These are phyloP conservation scores for Hypsizygus ulmarius DNA, from an alignment of 1,284 basidiomycete species.

Conservation along the genomic window DNA sequence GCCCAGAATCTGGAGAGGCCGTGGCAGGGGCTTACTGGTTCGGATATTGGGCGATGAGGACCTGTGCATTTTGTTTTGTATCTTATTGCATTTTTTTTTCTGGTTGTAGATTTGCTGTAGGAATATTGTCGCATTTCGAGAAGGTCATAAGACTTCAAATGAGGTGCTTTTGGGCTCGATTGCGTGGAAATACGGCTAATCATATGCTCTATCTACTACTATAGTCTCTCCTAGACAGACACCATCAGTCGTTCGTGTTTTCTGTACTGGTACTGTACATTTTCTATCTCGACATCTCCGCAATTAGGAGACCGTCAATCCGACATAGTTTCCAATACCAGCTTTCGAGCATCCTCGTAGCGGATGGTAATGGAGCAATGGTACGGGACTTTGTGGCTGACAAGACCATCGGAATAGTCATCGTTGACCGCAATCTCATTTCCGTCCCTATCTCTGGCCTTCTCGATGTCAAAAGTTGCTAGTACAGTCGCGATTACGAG, in stretches of 20 bases:
- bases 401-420: conserved; percentile 19
- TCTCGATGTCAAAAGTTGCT: conserved; percentile 22
- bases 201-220: too few species aligned
- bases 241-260: too few species aligned
- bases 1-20: conserved; percentile 33
- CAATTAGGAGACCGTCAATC: background rate
- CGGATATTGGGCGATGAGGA: too few species aligned
- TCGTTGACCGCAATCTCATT: conserved; percentile 23
- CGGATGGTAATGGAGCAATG: conserved; percentile 15
- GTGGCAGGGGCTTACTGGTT: conserved; percentile 27
- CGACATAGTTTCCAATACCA: conserved; percentile 3
- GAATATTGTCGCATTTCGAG: too few species aligned
- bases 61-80: background rate
- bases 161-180: too few species aligned
- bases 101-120: too few species aligned
- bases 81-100: too few species aligned
- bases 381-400: conserved; percentile 16
- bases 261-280: too few species aligned
- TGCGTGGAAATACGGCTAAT: too few species aligned
- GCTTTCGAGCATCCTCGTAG: conserved; percentile 5
- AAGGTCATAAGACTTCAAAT: background rate
- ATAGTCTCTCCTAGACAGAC: too few species aligned
- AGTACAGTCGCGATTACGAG: conserved; percentile 23
- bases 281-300: too few species aligned
- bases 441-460: conserved; percentile 25